These are phyloP conservation scores for Clarireedia monteithiana DNA, from an alignment of 2,329 filamentous ascomycete species.

Conservation along the genomic window DNA sequence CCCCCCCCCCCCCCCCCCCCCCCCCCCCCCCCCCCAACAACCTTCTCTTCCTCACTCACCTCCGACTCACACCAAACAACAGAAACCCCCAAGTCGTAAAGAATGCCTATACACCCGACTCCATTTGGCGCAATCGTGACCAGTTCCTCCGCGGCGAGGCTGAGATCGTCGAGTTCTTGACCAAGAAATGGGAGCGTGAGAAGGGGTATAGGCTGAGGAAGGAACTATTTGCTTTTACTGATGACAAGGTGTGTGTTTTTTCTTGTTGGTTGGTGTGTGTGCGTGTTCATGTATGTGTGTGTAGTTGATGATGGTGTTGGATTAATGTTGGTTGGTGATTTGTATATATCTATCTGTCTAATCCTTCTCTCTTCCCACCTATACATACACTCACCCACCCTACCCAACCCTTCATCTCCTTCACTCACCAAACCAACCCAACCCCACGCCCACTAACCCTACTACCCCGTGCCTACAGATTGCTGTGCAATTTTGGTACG, in stretches of 20 bases:
- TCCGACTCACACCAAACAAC: neutral
- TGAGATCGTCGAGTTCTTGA: slow-evolving; percentile 60
- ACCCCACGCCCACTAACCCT: too few relatives aligned
- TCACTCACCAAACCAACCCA: too few relatives aligned
- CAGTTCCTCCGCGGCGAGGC: slow-evolving; percentile 62
- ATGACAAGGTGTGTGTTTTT: slow-evolving; percentile 44
- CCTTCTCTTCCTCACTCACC: neutral
- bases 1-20: too few relatives aligned
- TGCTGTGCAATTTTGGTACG: slow-evolving; percentile 76
- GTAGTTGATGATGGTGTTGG: too few relatives aligned
- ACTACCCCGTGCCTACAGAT: slow-evolving; percentile 38
- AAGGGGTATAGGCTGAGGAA: slow-evolving; percentile 68
- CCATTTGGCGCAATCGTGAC: slow-evolving; percentile 73
- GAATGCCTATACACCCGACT: slow-evolving; percentile 66
- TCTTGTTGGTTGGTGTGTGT: too few relatives aligned
- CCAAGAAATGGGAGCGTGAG: slow-evolving; percentile 67
- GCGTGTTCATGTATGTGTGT: too few relatives aligned
- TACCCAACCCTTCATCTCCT: too few relatives aligned
- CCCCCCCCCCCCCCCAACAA: neutral
- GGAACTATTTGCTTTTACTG: slow-evolving; percentile 71
- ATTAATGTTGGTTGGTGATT: too few relatives aligned
- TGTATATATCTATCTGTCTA: too few relatives aligned
- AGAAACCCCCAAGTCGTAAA: slow-evolving; percentile 60
- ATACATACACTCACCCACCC: neutral
- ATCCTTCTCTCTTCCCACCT: too few relatives aligned